Base-by-base conservation (phyloP, 495 filamentous ascomycete species). In the Coniosporium apollinis region DNA sequence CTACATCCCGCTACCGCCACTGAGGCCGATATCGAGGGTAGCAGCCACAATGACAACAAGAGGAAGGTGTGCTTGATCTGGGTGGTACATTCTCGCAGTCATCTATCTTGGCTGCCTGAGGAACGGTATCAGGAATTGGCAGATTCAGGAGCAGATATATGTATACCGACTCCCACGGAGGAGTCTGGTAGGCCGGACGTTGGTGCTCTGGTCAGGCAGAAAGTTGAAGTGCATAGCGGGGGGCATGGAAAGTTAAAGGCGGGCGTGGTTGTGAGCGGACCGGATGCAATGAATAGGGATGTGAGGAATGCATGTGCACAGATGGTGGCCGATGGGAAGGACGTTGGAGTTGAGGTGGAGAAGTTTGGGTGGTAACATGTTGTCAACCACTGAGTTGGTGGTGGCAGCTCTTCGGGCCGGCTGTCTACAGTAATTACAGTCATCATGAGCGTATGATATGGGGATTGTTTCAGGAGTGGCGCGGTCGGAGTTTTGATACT, bases 21-120 rank as follows among this genome's bases (percentile, higher is more conserved):
- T 5, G 36, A 45, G 24, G 16, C 37, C 10, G 36, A 34, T 15
- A 15, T 28, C 5, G 44, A 15, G 1, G 24, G 10, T 4, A 3
- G 10, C 6, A 17, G 30, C 11, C 19, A 37, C 15, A 13, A 3
- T 13, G 2, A 41, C 36, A 31, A 22, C 22, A 47, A 37, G 11
- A 48, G 50, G 35, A 62, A 56, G 34, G 59, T 73, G 0, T 51
- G 62, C 33, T 47, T 77, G n/a, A 58, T 76, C 24, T 75, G 69
- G 70, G 54, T 75, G 5, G 59, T 66, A 16, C 67, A 68, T 40
- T 52, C 68, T 4, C 37, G 52, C 6, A 51, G 50, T 9, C 70
- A 73, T 36, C 47, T 55, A 10, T 51, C 50, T 3, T 75, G 71
- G 72, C 35, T 75, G 11, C 54, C 59, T 1, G 39, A 49, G 11